Evolutionary conservation across 139 green algal species (phyloP).

Genomic region (Spirogloea muscicola): DNA sequence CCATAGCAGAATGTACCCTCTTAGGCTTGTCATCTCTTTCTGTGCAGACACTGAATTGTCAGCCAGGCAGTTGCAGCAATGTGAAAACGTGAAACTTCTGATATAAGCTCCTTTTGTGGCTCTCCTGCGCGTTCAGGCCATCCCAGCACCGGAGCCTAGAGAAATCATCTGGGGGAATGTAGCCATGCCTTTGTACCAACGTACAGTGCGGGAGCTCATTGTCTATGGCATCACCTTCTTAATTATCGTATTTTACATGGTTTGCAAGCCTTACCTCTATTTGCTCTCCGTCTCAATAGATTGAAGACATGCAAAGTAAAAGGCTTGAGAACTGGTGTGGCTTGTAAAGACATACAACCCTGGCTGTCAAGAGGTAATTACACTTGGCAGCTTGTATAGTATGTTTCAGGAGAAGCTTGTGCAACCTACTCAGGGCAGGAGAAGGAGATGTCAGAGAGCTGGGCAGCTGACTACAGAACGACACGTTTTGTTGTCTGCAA

Average conservation of each 20-base stretch:
- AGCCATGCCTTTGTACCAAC: not conserved
- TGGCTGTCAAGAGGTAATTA: not conserved
- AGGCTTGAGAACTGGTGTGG: no score
- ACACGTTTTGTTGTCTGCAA: not conserved
- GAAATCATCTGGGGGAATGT: slow-evolving; percentile 35
- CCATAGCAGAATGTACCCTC: no score
- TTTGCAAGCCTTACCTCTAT: no score
- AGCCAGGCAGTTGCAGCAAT: not conserved
- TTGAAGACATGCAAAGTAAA: no score
- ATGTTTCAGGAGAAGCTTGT: not conserved
- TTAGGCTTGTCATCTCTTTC: no score
- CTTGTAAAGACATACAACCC: not conserved
- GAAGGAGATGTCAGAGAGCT: no score
- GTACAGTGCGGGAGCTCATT: not conserved
- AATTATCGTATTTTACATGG: slow-evolving; percentile 52
- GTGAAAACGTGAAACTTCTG: slow-evolving; percentile 7
- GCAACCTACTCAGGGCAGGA: not conserved
- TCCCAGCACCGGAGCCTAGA: slow-evolving; percentile 21
- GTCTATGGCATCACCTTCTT: slow-evolving; percentile 28
- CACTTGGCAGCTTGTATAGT: no score
- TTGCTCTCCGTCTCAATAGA: no score
- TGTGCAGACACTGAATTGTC: not conserved
- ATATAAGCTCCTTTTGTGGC: no score
- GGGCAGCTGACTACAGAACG: not conserved
- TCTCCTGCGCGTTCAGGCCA: no score